Evolutionary conservation across 2,329 filamentous ascomycete genomes (phyloP).

Genomic region (Beauveria australis): DNA sequence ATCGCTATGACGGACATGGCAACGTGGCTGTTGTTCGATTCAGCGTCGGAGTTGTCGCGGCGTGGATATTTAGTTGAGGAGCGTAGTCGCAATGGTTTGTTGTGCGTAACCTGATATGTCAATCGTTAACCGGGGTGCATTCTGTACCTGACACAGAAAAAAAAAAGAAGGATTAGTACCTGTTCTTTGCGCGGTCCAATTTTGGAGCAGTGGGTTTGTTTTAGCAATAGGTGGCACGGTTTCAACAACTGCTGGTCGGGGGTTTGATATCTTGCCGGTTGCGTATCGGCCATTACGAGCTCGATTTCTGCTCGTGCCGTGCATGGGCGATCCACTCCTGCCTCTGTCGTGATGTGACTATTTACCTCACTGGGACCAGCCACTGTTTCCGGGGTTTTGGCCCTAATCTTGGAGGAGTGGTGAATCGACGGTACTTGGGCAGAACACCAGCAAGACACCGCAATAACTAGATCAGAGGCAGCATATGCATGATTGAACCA

Average conservation of each 20-base stretch:
- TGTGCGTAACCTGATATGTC: neutral
- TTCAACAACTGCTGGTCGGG: neutral
- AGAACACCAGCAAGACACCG: no score
- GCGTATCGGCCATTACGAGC: neutral
- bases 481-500: no score
- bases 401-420: no score
- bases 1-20: neutral
- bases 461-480: no score
- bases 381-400: no score
- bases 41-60: neutral
- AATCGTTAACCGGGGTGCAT: neutral
- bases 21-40: neutral
- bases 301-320: neutral
- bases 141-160: neutral
- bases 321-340: no score
- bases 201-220: neutral
- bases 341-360: no score
- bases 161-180: neutral
- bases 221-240: neutral
- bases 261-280: neutral
- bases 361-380: no score
- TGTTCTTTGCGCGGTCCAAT: neutral
- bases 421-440: no score
- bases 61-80: neutral
- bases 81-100: neutral